These are phyloP conservation scores for Melastoma malabathricum DNA, from an alignment of 345 rosid species.

Conservation along the genomic window DNA sequence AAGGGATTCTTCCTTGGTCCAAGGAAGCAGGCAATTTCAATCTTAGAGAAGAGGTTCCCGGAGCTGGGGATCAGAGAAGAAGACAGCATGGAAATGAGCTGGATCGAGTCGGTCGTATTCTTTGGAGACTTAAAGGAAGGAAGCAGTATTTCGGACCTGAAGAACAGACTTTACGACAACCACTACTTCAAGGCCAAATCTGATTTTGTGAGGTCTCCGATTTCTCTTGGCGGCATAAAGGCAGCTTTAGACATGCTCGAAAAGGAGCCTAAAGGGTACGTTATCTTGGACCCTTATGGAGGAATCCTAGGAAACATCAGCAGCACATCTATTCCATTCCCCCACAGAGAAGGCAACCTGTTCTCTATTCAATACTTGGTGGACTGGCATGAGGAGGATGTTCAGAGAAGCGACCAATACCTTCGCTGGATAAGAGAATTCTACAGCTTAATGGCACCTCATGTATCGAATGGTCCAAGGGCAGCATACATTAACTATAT, in stretches of 20 bases:
- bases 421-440: constrained; percentile 25
- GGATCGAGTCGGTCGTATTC: constrained; percentile 35
- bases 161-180: constrained; percentile 14
- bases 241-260: constrained; percentile 17
- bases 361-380: constrained; percentile 35
- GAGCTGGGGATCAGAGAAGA: constrained; percentile 18
- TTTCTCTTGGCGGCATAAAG: constrained; percentile 17
- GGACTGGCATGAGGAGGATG: constrained; percentile 32
- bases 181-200: constrained; percentile 42
- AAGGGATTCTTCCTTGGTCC: constrained; percentile 38
- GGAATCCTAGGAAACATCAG: constrained; percentile 36
- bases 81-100: constrained; percentile 39
- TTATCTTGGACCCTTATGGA: constrained; percentile 42
- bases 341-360: constrained; percentile 39
- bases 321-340: constrained; percentile 30
- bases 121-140: constrained; percentile 26
- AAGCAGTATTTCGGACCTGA: constrained; percentile 14
- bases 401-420: constrained; percentile 5
- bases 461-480: constrained; percentile 39
- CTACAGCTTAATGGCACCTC: constrained; percentile 27
- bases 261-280: constrained; percentile 20
- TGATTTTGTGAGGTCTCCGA: constrained; percentile 29
- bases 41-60: constrained; percentile 16
- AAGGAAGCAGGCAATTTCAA: constrained; percentile 14
- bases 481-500: constrained; percentile 44